phyloP scores from a whole-genome alignment of 1,284 basidiomycete genomes.

The Naganishia cerealis region DNA sequence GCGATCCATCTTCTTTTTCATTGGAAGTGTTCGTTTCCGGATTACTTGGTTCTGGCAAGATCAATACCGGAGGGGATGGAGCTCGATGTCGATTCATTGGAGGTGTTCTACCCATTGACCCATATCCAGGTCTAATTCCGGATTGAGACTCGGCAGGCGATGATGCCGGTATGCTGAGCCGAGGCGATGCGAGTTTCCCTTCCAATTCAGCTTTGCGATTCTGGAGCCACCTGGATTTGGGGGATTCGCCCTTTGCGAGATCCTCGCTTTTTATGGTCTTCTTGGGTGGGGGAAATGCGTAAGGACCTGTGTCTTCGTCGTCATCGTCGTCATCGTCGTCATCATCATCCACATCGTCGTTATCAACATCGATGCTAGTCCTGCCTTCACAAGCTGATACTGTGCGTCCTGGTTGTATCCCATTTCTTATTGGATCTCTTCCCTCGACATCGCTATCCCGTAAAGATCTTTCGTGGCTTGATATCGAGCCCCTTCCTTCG shows the following conservation, averaged over 20 bases:
- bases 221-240: constrained; percentile 1
- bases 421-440: background rate
- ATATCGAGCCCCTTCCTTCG: background rate
- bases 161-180: background rate
- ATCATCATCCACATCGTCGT: constrained; percentile 34
- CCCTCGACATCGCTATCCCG: background rate
- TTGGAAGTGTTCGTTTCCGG: background rate
- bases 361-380: background rate
- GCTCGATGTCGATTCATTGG: constrained; percentile 23
- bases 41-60: constrained; percentile 15
- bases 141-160: background rate
- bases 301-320: constrained; percentile 34
- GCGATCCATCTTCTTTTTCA: background rate
- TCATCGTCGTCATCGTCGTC: constrained; percentile 41
- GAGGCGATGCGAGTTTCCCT: background rate
- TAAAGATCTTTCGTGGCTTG: background rate
- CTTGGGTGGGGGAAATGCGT: constrained; percentile 9
- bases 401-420: background rate
- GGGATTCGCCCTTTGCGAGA: background rate
- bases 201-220: constrained; percentile 1
- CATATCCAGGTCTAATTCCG: constrained; percentile 11
- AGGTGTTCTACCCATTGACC: constrained; percentile 28
- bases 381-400: background rate
- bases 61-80: constrained; percentile 16
- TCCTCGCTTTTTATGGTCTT: background rate